phyloP scores from a whole-genome alignment of 768 basidiomycete species.

The Serendipita sp. region DNA sequence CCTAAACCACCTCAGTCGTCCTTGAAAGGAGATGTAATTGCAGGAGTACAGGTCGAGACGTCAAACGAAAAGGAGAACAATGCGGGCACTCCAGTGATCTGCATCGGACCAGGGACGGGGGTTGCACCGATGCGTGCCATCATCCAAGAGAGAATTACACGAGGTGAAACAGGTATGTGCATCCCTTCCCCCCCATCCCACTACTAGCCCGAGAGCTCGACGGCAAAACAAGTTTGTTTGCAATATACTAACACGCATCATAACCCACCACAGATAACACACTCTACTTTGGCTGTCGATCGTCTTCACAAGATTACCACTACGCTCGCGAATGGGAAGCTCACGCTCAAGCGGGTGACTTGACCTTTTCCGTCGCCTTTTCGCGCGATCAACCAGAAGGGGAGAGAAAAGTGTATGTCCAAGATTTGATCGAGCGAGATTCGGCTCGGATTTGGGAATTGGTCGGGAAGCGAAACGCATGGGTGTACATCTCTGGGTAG shows the following conservation, averaged over 20 bases:
- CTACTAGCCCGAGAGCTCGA: background rate
- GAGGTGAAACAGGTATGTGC: conserved; percentile 36
- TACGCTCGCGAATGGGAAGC: conserved; percentile 56
- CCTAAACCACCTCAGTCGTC: background rate
- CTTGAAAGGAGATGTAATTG: conserved; percentile 10
- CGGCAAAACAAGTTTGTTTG: background rate
- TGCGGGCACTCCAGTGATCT: conserved; percentile 53
- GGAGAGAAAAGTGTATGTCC: conserved; percentile 64
- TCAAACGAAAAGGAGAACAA: conserved; percentile 14
- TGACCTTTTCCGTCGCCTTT: conserved; percentile 56
- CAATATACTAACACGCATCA: no score
- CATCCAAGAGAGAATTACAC: conserved; percentile 54
- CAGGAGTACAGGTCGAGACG: background rate
- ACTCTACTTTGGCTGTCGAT: conserved; percentile 87
- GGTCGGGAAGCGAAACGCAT: conserved; percentile 37
- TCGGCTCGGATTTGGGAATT: conserved; percentile 48
- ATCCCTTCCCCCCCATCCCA: background rate
- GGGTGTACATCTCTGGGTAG: conserved; percentile 82
- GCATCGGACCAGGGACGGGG: conserved; percentile 89
- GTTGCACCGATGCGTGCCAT: conserved; percentile 83
- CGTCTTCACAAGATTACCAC: conserved; percentile 57
- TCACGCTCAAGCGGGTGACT: conserved; percentile 23
- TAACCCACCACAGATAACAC: conserved; percentile 38
- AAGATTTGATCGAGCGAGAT: conserved; percentile 61
- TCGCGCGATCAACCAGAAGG: conserved; percentile 49